Evolutionary conservation across 176 grass and related monocot genomes (phyloP), one percentile per base, ranked within the genome.

Genomic region (Pontederia crassipes): DNA sequence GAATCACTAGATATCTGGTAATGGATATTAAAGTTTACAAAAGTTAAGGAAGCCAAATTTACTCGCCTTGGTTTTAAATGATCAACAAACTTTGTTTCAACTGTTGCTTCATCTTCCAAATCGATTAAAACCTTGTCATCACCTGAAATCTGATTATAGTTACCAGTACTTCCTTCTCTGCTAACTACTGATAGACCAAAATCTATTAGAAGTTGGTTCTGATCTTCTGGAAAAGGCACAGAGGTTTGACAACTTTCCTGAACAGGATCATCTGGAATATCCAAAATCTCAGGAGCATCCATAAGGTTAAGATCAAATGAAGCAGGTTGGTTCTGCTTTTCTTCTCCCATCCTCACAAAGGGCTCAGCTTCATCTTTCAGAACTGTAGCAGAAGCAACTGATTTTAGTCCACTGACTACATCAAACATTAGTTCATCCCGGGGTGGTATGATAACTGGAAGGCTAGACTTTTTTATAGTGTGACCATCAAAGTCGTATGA

Each of bases 271-370:
- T 76, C 77, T 13, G 73, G 84, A 58, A 86, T 81, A 62, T 98
- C 87, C 65, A 75, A 69, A 72, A 84, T 68, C 65, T 92, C 94
- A 56, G 79, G 81, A 76, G 69, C 77, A 59, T 81, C 77, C 75
- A 88, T 72, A 48, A 98, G 65, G 68, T 98, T 98, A 28, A 92
- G 88, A 71, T 93, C 94, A 92, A 98, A 97, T 54, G 92, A 88
- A 48, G 59, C 72, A 57, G 81, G 63, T 52, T 81, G 76, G 20
- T 57, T 67, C 32, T 77, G 60, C 20, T 85, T 88, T 71, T 80
- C 73, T 55, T 88, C 79, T 78, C 91, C 79, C 57, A 78, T 67
- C 49, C 29, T 64, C 4, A 59, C 61, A 68, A 45, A 60, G 61
- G 71, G 8, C 67, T 76, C 74, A 54, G 12, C 72, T 69, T 58